These are phyloP conservation scores for Hibiscus mutabilis DNA, from an alignment of 345 rosid species.

Conservation along the genomic window DNA sequence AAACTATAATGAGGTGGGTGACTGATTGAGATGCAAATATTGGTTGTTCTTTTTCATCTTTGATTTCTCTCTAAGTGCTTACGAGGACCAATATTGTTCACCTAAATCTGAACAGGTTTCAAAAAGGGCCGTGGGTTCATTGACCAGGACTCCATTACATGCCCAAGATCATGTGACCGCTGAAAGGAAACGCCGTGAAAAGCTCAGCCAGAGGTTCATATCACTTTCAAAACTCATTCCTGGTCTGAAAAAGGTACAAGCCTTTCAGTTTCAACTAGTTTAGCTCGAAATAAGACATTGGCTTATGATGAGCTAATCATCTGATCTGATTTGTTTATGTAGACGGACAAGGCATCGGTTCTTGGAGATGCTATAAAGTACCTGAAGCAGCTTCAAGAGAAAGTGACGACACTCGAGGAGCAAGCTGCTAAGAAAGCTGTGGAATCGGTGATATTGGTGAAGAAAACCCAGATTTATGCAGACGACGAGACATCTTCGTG, in stretches of 20 bases:
- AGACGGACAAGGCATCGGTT: constrained; percentile 68
- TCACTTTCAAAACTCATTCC: constrained; percentile 71
- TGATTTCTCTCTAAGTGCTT: neutral
- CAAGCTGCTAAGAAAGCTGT: constrained; percentile 36
- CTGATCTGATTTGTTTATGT: neutral
- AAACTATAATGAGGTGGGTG: constrained; percentile 5
- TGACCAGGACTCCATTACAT: constrained; percentile 33
- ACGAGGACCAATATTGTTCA: constrained; percentile 2
- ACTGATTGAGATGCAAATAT: neutral
- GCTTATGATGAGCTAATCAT: neutral
- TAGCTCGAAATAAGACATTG: neutral
- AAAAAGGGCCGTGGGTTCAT: constrained; percentile 8
- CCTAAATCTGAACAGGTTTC: constrained; percentile 11
- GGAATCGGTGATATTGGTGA: constrained; percentile 47
- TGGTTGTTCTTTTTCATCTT: neutral
- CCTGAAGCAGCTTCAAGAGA: constrained; percentile 61
- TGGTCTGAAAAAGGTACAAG: constrained; percentile 60
- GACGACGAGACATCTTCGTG: constrained; percentile 37
- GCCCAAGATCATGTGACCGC: constrained; percentile 76
- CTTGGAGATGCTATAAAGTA: constrained; percentile 60
- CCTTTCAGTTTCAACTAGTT: neutral
- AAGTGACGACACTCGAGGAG: constrained; percentile 50
- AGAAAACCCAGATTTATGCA: constrained; percentile 33
- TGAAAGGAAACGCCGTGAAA: constrained; percentile 76
- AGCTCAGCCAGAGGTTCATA: constrained; percentile 57